phyloP scores from a whole-genome alignment of 805 yeast species.

The Myxozyma neglecta region DNA sequence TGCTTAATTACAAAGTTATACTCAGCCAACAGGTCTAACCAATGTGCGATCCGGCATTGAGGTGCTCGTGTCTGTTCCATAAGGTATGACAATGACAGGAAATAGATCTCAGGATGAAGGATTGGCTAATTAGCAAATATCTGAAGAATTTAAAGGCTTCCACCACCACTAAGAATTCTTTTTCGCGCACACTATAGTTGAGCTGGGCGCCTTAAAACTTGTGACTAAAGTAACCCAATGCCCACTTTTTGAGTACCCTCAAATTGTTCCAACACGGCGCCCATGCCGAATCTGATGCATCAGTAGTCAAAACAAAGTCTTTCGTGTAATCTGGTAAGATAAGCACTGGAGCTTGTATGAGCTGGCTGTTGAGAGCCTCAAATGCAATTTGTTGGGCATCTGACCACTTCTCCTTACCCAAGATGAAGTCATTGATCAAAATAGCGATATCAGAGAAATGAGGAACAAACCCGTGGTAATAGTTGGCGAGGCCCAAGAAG shows the following conservation, averaged over 20 bases:
- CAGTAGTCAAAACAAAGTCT: conserved; percentile 19
- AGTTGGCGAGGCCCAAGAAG: conserved; percentile 21
- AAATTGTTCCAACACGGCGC: conserved; percentile 27
- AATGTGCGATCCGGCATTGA: conserved; percentile 22
- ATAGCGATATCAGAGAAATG: conserved; percentile 15
- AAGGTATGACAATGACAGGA: conserved; percentile 1
- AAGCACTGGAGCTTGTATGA: conserved; percentile 16
- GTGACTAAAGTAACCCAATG: conserved; percentile 15
- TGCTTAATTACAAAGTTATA: conserved; percentile 18
- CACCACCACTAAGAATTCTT: conserved; percentile 21
- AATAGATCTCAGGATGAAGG: conserved; percentile 15
- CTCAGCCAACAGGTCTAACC: conserved; percentile 22
- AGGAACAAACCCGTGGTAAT: conserved; percentile 17
- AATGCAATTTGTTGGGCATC: conserved; percentile 5
- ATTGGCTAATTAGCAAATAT: conserved; percentile 11
- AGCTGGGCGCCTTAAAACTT: conserved; percentile 10
- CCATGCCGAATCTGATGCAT: conserved; percentile 14
- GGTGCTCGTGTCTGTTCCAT: conserved; percentile 4
- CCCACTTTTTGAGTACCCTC: not conserved
- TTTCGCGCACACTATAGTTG: conserved; percentile 20
- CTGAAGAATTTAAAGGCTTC: conserved; percentile 15
- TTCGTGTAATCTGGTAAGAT: conserved; percentile 3
- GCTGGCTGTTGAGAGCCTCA: not conserved
- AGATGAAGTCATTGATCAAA: conserved; percentile 2
- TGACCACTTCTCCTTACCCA: not conserved